Percentiles rank a stretch among this genome's conserved stretches.
These are phyloP conservation scores for Lactarius indigo DNA, from an alignment of 768 basidiomycete species.

Conservation along the genomic window DNA sequence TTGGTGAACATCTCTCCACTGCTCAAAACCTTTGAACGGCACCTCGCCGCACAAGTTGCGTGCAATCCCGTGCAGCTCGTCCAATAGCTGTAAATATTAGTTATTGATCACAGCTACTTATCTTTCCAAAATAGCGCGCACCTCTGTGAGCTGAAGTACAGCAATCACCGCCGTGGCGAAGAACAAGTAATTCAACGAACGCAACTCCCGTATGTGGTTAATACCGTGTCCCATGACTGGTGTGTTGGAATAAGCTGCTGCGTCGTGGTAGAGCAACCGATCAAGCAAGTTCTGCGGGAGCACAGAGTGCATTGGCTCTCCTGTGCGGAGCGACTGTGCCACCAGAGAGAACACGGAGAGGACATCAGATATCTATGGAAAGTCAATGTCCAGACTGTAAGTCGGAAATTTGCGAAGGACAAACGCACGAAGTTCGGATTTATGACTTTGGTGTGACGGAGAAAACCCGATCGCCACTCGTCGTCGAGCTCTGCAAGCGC, in stretches of 20 bases:
- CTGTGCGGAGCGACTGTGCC: conserved; percentile 43
- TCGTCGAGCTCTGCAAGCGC: conserved; percentile 43
- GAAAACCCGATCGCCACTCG: conserved; percentile 39
- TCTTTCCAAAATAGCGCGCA: background rate
- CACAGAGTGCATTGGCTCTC: conserved; percentile 43
- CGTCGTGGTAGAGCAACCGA: conserved; percentile 43
- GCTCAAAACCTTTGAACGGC: conserved; percentile 25
- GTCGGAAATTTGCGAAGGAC: background rate
- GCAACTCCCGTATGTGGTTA: conserved; percentile 17
- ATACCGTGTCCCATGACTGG: conserved; percentile 8
- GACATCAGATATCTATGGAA: conserved; percentile 39
- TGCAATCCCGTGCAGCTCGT: conserved; percentile 23
- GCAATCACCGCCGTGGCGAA: conserved; percentile 22
- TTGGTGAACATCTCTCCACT: conserved; percentile 25
- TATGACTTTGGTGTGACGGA: conserved; percentile 45
- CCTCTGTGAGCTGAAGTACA: conserved; percentile 23
- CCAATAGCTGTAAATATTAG: conserved; percentile 10
- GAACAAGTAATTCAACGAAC: conserved; percentile 23
- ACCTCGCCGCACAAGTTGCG: conserved; percentile 25
- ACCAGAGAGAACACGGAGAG: conserved; percentile 37
- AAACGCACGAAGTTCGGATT: conserved; percentile 52
- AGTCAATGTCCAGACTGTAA: background rate
- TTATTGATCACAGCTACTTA: no score
- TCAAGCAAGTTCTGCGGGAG: conserved; percentile 42
- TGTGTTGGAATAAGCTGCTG: conserved; percentile 17